Conservation (phyloP, 305 asterid species). For the Petunia hybrid region DNA sequence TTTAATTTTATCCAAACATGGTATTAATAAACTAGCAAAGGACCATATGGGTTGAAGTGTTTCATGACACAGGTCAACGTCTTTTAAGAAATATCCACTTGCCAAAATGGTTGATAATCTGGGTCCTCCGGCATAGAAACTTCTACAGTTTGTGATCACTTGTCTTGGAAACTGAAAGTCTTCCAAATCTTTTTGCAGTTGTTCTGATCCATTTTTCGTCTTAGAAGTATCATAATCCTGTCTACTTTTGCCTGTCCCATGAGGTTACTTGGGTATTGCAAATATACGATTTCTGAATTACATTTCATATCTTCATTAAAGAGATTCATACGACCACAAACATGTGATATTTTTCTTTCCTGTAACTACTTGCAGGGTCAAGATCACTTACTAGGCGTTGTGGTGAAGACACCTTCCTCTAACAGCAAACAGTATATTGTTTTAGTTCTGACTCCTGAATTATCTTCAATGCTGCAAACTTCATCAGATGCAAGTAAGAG, state of each 20-base stretch:
- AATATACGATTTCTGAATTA: not conserved
- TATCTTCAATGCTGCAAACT: conserved; percentile 55
- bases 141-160: conserved; percentile 29
- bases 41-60: conserved; percentile 13
- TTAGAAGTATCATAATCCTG: conserved; percentile 14
- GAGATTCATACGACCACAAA: conserved; percentile 27
- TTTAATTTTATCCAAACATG: conserved; percentile 9
- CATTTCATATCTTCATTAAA: conserved; percentile 18
- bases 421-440: conserved; percentile 77
- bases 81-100: not conserved
- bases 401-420: conserved; percentile 77
- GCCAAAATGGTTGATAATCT: conserved; percentile 24
- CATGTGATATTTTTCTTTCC: conserved; percentile 33
- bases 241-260: conserved; percentile 7
- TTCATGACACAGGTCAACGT: not conserved
- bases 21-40: conserved; percentile 23
- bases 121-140: not conserved
- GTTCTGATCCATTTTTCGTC: conserved; percentile 19
- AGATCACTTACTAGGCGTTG: conserved; percentile 95
- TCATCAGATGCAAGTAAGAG: conserved; percentile 47
- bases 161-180: conserved; percentile 4
- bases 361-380: conserved; percentile 67
- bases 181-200: conserved; percentile 22
- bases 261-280: conserved; percentile 22
- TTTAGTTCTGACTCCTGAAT: conserved; percentile 83